Base-by-base conservation (phyloP, 441 rosid genomes). In the Adansonia gregorii region DNA sequence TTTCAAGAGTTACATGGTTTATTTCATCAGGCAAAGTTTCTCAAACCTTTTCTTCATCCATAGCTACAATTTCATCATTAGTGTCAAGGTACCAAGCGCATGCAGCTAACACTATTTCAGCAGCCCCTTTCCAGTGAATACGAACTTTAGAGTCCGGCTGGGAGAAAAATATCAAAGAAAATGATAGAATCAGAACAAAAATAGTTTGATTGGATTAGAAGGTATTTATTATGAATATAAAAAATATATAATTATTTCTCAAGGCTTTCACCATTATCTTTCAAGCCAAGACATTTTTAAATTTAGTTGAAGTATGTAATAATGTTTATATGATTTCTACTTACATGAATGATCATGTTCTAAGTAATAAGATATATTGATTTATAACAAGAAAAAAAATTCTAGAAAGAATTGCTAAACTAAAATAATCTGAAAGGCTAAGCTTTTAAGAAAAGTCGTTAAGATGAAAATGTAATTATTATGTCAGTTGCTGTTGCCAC, bases 91-190 rank as follows among this genome's bases (percentile, higher is more conserved):
- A 95, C 58, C 75, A 46, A 39, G 94, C 79, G 81, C 99, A 94
- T 45, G 89, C 89, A 48, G 89, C 88, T 74, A 96, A 80, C 73
- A 94, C 94, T 83, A 96, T 90, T 88, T 96, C 99, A 31, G 99
- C 99, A 72, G 97, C 99, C 15, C 99, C 99, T 87, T 96, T 96
- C 99, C 98, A 96, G 82, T 96, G 93, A 86, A 96, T 85, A 80
- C 61, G 94, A 78, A 94, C 92, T 83, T 87, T 82, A 35, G 90
- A 89, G 81, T 90, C 89, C 17, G 89, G 73, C 99, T 96, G 87
- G 78, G 75, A 67, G 24, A 75, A 56, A 49, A 11, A 35, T 46
- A 76, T 10, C 20, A 49, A 74, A 52, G 41, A 49, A 24, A 64
- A 63, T 17, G 0, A 4, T 45, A 45, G 48, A 35, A 67, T 45